Base-by-base conservation (phyloP, 2,329 filamentous ascomycete genomes). In the Ophiostoma ips region DNA sequence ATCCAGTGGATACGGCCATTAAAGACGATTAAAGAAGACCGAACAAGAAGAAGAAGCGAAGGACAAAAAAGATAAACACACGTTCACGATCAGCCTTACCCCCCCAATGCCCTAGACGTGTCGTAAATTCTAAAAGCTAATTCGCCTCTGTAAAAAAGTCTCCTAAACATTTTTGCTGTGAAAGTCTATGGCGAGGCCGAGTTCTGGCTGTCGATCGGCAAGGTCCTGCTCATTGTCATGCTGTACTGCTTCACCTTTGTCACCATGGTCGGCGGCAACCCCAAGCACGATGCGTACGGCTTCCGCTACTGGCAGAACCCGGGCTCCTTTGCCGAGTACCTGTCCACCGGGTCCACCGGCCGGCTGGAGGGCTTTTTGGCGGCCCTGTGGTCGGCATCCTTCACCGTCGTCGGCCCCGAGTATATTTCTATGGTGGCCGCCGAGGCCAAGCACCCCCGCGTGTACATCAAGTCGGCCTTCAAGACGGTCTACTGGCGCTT, bases 401-500 rank as follows among this genome's bases (percentile, higher is more conserved):
- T 69, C 40, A 63, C 64, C 19, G 69, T 67, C 36, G 59, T 64
- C 40, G 64, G 64, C 15, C 80, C 80, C 2, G 79, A 84, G 60
- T 68, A 83, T 33, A 77, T 84, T 49, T 80, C 80, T 61, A 79
- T 84, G 16, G 83, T 80, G 0, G 79, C 83, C 24, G 80, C 79
- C 50, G 79, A 83, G 62, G 78, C 79, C 0, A 77, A 81, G 58
- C 81, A 84, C 62, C 81, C 81, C 2, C 72, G 79, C 56, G 74
- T 74, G 61, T 81, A 77, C 46, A 79, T 84, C 51, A 81, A 81
- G 2, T 70, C 75, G 41, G 81, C 81, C 24, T 81, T 84, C 63
- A 80, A 76, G 58, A 71, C 83, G 50, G 84, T 80, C 36, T 81
- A 84, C 62, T 79, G 75, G 65, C 80, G 81, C 18, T 84, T 84